Base-by-base conservation (phyloP, 192 early-diverging fungal genomes). In the Coemansia sp. region DNA sequence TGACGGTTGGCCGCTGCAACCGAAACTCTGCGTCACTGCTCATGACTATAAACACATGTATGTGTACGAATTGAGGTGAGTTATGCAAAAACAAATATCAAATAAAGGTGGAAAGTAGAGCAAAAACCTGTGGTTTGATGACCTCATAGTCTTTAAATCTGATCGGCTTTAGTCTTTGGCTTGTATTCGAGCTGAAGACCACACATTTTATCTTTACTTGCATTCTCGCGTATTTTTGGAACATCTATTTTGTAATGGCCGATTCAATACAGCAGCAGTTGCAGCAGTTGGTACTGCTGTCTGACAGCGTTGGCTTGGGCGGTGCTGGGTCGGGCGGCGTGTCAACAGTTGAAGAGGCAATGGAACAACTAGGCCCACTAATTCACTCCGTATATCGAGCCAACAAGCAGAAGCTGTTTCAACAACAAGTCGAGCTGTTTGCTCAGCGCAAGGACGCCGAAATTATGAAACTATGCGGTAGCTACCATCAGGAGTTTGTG, bases 401-500 rank as follows among this genome's bases (percentile, higher is more conserved):
- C 41, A 88, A 89, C 57, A 90, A 91, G 71, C 90, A 96, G 75
- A 88, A 91, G 47, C 84, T 87, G 27, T 97, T 97, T 61, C 73
- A 88, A n/a, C 90, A 96, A 39, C 91, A 94, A 55, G 85, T 99
- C 14, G 83, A 87, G 29, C 38, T 81, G 37, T 94, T 97, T 69
- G 90, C 94, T 24, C 80, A 87, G 54, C 86, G 87, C 54, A 98
- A 98, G 65, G 95, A 97, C 64, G 84, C 85, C 29, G 97, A 99
- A 75, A 99, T 99, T 62, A 95, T 97, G 83, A 88, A 91, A 58
- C 92, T 99, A 84, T 99, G 97, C 79, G 92, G 90, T 69, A 86
- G 88, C 73, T 92, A 99, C 75, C 96, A 96, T 74, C 91, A 97
- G 84, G 95, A 73, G 60, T 79, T 77, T 60, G 71, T 81, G n/a